phyloP scores from a whole-genome alignment of 768 basidiomycete genomes.

The Agaricus subrufescens region DNA sequence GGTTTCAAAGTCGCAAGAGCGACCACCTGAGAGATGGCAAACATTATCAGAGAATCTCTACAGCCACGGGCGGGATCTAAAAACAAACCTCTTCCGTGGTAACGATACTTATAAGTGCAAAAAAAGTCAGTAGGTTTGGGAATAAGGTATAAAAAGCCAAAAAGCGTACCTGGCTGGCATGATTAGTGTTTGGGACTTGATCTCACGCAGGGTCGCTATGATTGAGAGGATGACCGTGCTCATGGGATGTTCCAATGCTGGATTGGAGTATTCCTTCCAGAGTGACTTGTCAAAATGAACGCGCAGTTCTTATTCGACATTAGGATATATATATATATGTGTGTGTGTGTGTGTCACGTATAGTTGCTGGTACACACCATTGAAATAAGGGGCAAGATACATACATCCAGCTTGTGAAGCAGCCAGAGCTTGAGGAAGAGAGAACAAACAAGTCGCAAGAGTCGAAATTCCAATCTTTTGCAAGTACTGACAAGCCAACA shows the following conservation, averaged over 20 bases:
- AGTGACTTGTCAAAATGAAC: slow-evolving; percentile 39
- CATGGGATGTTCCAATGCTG: slow-evolving; percentile 38
- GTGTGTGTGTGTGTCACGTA: not conserved
- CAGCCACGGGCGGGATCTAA: not conserved
- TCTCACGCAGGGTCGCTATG: slow-evolving; percentile 29
- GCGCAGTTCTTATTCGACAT: slow-evolving; percentile 29
- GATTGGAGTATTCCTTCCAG: slow-evolving; percentile 34
- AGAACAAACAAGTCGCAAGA: slow-evolving; percentile 51
- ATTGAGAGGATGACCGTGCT: slow-evolving; percentile 33
- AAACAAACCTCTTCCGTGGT: slow-evolving; percentile 1
- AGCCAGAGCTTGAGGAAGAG: slow-evolving; percentile 49
- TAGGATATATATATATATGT: not conserved
- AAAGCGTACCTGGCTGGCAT: slow-evolving; percentile 43
- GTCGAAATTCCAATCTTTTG: slow-evolving; percentile 43
- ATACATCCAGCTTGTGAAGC: slow-evolving; percentile 49
- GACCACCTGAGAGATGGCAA: slow-evolving; percentile 25
- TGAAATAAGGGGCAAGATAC: slow-evolving; percentile 54
- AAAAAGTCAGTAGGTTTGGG: not conserved
- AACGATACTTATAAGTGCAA: not conserved
- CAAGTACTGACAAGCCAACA: slow-evolving; percentile 44
- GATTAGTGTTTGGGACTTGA: slow-evolving; percentile 35
- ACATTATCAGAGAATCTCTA: not conserved
- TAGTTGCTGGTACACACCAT: slow-evolving; percentile 27
- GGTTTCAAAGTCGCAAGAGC: slow-evolving; percentile 35
- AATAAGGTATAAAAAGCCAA: not conserved